Conservation (phyloP, 805 yeast species). For the Monosporozyma solicola region DNA sequence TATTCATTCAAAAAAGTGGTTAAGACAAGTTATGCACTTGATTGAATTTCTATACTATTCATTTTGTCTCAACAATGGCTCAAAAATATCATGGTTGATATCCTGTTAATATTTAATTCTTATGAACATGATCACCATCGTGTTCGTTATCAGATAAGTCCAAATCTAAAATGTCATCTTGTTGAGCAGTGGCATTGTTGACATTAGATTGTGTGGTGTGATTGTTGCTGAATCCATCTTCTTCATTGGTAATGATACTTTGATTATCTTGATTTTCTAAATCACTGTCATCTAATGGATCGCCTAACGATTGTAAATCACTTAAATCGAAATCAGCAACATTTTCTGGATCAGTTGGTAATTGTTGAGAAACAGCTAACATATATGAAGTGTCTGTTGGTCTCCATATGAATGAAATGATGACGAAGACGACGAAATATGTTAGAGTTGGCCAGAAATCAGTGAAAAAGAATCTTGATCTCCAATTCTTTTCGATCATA, state of each 20-base stretch:
- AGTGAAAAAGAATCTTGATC: slow-evolving; percentile 73
- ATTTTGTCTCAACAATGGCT: too few species aligned
- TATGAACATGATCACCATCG: slow-evolving; percentile 1
- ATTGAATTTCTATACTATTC: too few species aligned
- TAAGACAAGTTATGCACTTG: too few species aligned
- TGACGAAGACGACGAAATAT: slow-evolving; percentile 73
- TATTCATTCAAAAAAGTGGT: too few species aligned
- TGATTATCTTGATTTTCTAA: slow-evolving; percentile 30
- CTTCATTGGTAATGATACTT: slow-evolving; percentile 15
- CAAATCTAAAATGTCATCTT: slow-evolving; percentile 18
- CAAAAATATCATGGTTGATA: background rate
- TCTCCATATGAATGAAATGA: slow-evolving; percentile 89
- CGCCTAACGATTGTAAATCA: slow-evolving; percentile 39
- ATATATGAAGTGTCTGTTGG: slow-evolving; percentile 93
- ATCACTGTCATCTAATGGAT: slow-evolving; percentile 31
- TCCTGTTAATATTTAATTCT: background rate
- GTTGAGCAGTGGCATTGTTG: background rate
- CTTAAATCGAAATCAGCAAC: slow-evolving; percentile 61
- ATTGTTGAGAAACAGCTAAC: slow-evolving; percentile 88
- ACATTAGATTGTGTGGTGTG: background rate
- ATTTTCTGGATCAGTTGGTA: slow-evolving; percentile 70
- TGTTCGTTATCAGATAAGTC: slow-evolving; percentile 27
- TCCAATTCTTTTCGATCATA: slow-evolving; percentile 83
- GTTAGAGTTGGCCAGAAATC: slow-evolving; percentile 95
- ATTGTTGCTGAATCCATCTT: background rate